phyloP scores from a whole-genome alignment of 2,329 filamentous ascomycete species.

The Penicillium fuscoglaucum region DNA sequence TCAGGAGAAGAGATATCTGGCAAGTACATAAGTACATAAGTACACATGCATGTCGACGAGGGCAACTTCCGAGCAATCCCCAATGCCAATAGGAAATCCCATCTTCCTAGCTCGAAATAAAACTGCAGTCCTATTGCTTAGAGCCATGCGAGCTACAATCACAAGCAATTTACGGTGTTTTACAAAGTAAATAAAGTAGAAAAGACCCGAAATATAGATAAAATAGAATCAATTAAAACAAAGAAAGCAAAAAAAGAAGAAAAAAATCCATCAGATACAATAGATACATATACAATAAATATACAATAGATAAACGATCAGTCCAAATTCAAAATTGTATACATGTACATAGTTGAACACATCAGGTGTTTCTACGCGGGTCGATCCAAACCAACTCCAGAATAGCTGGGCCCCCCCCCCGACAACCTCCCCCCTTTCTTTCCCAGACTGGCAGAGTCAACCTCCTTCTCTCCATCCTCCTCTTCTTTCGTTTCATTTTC shows the following conservation, averaged over 20 bases:
- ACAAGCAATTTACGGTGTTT: background rate
- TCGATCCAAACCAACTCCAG: conserved; percentile 25
- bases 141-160: background rate
- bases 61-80: background rate
- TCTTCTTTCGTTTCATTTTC: conserved; percentile 29
- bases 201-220: background rate
- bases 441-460: conserved; percentile 27
- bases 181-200: background rate
- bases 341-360: background rate
- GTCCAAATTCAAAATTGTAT: background rate
- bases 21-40: conserved; percentile 2
- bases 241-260: background rate
- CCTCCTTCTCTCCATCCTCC: conserved; percentile 22
- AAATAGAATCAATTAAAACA: background rate
- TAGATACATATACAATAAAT: background rate
- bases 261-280: background rate
- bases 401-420: conserved; percentile 25
- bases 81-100: background rate
- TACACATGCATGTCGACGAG: background rate
- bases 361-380: conserved; percentile 15
- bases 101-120: background rate
- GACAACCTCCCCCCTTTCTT: conserved; percentile 35
- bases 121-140: background rate
- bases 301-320: background rate
- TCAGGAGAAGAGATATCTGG: conserved; percentile 13